A percentile compares a stretch with the other conserved stretches of the same genome.
phyloP scores from a whole-genome alignment of 371 early-diverging fungal species.

The Rhizomucor miehei region DNA sequence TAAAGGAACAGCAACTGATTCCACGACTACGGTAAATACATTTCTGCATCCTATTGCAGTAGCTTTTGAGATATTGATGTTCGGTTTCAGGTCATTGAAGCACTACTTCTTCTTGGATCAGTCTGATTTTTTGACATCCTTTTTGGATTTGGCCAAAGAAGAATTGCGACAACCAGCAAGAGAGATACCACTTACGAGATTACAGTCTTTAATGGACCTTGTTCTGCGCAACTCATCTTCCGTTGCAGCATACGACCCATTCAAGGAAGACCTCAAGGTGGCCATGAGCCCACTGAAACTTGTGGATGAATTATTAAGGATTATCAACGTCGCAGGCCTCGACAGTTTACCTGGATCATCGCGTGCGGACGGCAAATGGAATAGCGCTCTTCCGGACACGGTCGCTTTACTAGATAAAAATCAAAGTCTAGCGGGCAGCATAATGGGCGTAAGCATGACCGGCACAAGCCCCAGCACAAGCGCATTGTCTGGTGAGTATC shows the following conservation, averaged over 20 bases:
- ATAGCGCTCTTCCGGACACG: background rate
- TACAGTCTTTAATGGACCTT: constrained; percentile 86
- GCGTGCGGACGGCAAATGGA: constrained; percentile 9
- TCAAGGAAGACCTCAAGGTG: constrained; percentile 82
- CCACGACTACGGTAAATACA: constrained; percentile 62
- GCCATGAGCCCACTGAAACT: constrained; percentile 61
- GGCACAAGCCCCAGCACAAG: background rate
- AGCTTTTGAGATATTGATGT: background rate
- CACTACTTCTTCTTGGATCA: constrained; percentile 90
- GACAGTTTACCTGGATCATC: constrained; percentile 20
- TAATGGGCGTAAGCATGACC: constrained; percentile 7
- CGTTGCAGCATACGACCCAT: constrained; percentile 75
- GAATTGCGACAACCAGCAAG: constrained; percentile 68
- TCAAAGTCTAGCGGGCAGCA: constrained; percentile 22
- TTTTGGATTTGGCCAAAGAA: constrained; percentile 80
- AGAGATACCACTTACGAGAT: constrained; percentile 67
- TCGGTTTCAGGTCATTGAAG: constrained; percentile 73
- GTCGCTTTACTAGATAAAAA: constrained; percentile 19
- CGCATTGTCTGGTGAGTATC: constrained; percentile 18
- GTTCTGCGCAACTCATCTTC: constrained; percentile 86
- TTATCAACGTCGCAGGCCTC: constrained; percentile 54
- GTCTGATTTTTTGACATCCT: constrained; percentile 91
- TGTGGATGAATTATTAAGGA: constrained; percentile 68
- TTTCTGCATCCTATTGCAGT: background rate
- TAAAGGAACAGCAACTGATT: constrained; percentile 69